Evolutionary conservation across 1,284 basidiomycete species (phyloP), one percentile per base, ranked within the genome.

Genomic region (Apiotrichum brassicae): DNA sequence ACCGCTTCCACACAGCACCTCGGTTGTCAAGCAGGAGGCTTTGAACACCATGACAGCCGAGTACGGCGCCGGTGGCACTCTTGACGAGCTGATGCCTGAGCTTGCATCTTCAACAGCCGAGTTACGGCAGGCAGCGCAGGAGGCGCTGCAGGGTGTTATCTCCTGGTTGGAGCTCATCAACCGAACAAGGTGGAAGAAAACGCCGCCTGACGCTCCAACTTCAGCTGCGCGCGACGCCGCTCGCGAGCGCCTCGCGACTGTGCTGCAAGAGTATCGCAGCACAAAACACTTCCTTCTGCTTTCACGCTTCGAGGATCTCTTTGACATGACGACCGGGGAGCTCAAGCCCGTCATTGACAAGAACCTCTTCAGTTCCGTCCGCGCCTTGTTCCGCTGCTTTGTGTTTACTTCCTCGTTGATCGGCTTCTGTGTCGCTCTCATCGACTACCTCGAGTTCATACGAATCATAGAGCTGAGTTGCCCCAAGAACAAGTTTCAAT

Each of bases 131-230:
- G 71, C 77, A 0, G 71, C 72, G 26, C 57, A 68, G 6, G 63
- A 53, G 4, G 76, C 69, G 3, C 63, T 81, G 16, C 54, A 54
- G 14, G 70, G 69, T 22, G 66, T 70, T 9, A 62, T 73, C 23
- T 58, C 60, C 6, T 72, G 75, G 44, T 56, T 82, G 24, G 64
- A 74, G 16, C 62, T 71, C 38, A 68, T 79, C 54, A 83, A 83
- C 62, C 70, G 66, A 14, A 70, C 72, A 13, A 74, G 81, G 25
- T 82, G 78, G 74, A 48, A 69, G 48, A 67, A 60, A 57, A 51
- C 50, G 32, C 70, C 57, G 24, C 34, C 46, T 1, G 38, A 35
- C 32, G 46, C 59, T 5, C 43, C 64, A 0, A 36, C 51, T 3
- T 55, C 72, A 11, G 47, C 57, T 28, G 65, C 64, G 5, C 70